phyloP scores from a whole-genome alignment of 78 protist genomes.

The Dictyostelium citrinum region DNA sequence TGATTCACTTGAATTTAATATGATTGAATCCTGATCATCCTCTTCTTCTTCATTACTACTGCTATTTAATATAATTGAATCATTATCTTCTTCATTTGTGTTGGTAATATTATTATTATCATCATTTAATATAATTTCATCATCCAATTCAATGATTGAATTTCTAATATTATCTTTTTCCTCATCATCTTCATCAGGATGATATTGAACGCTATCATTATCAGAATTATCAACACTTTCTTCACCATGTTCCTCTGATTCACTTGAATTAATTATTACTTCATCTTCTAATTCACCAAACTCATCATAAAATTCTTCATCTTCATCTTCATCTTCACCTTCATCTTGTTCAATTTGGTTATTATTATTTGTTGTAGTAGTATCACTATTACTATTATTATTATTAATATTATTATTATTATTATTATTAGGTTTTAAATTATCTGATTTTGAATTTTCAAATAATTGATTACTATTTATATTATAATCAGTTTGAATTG shows the following conservation, averaged over 20 bases:
- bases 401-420: background rate
- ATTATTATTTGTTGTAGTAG: background rate
- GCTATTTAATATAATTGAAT: background rate
- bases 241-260: background rate
- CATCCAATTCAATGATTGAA: background rate
- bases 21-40: background rate
- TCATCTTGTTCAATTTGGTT: background rate
- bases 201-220: background rate
- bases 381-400: background rate
- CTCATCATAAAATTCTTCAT: constrained; percentile 2
- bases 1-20: constrained; percentile 4
- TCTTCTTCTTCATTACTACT: background rate
- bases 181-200: constrained; percentile 38
- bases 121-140: background rate
- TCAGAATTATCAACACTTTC: constrained; percentile 4
- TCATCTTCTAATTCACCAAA: background rate
- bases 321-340: background rate
- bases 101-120: background rate
- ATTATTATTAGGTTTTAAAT: no score
- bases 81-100: background rate
- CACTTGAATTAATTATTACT: background rate
- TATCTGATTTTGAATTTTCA: background rate
- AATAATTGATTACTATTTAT: background rate
- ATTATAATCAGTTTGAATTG: constrained; percentile 5
- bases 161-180: constrained; percentile 20